Base-by-base conservation (phyloP, 176 grass and related monocot species). In the Cenchrus fungigraminus region DNA sequence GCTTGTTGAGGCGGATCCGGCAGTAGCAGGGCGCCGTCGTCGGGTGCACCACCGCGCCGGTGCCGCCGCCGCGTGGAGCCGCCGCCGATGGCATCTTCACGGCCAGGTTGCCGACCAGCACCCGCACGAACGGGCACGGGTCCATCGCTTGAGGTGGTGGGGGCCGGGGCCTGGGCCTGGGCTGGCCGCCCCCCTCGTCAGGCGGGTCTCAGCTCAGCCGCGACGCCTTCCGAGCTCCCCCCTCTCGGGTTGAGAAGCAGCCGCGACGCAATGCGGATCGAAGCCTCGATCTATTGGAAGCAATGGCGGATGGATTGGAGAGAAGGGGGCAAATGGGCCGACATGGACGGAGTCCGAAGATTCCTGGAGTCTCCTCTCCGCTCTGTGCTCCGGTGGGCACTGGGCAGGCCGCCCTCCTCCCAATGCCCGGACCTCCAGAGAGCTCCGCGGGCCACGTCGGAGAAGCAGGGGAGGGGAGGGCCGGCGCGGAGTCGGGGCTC, bases 111-210 rank as follows among this genome's bases (percentile, higher is more conserved):
- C 93, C 93, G 49, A 98, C 91, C 65, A 96, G 83, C 79, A 98
- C 93, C 88, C 91, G 87, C 71, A 98, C 93, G 89, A 89, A 95
- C 67, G 89, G 97, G 82, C 93, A 95, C 74, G 93, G 97, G 81
- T 98, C 97, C 97, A 98, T 95, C 63, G 34, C 34, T 34, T 34
- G 34, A 34, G 34, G 34, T 34, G 34, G 34, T 34, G 34, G 34
- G 34, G 34, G 34, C 25, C 65, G 11, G 14, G 32, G 5, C 34
- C 34, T 34, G 22, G 11, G 28, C 34, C 34, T 34, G 34, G 4
- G 34, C 32, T 34, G 10, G 51, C 12, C 47, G 8, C 9, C 2
- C 9, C 37, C 32, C 32, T 34, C 32, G 32, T 34, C 32, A 34
- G 32, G 32, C 32, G 32, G 32, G 32, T 34, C 32, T 34, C 32